phyloP scores from a whole-genome alignment of 179 eudicot genomes.

The Dionaea muscipula region DNA sequence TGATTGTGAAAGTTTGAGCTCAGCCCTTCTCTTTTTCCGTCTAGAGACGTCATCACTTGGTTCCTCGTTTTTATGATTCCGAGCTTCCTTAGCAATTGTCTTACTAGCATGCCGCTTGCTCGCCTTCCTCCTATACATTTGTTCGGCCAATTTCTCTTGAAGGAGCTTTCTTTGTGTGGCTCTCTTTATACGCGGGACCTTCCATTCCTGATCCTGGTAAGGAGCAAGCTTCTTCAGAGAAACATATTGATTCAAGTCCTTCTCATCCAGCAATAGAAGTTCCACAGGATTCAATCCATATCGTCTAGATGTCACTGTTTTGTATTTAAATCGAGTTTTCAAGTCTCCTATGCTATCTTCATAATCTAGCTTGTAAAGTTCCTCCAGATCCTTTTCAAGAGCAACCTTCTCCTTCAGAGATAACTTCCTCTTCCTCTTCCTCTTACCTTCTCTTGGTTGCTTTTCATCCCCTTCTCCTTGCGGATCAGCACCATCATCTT shows the following conservation, averaged over 20 bases:
- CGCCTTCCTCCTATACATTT: conserved; percentile 21
- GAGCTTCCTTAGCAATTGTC: conserved; percentile 8
- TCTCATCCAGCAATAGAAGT: conserved; percentile 54
- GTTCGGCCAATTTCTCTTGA: conserved; percentile 13
- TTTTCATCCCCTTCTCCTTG: conserved; percentile 17
- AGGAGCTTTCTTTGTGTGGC: conserved; percentile 22
- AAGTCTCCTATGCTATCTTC: conserved; percentile 76
- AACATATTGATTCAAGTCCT: conserved; percentile 80
- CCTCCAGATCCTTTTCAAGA: conserved; percentile 57
- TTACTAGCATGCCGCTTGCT: conserved; percentile 10
- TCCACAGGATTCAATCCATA: conserved; percentile 54
- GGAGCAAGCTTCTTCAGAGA: conserved; percentile 84
- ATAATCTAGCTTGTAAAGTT: conserved; percentile 73
- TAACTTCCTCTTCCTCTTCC: conserved; percentile 42
- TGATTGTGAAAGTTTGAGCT: conserved; percentile 26
- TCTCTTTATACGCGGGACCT: conserved; percentile 38
- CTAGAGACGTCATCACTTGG: conserved; percentile 39
- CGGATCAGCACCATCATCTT: conserved; percentile 11
- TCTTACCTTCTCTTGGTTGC: conserved; percentile 25
- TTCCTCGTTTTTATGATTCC: conserved; percentile 14
- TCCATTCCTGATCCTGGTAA: conserved; percentile 73
- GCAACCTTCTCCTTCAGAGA: conserved; percentile 39
- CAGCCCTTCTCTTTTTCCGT: conserved; percentile 42
- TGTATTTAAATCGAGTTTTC: conserved; percentile 83
- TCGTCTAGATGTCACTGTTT: conserved; percentile 36